Base-by-base conservation (phyloP, 176 grass and related monocot genomes). In the Thalia dealbata region DNA sequence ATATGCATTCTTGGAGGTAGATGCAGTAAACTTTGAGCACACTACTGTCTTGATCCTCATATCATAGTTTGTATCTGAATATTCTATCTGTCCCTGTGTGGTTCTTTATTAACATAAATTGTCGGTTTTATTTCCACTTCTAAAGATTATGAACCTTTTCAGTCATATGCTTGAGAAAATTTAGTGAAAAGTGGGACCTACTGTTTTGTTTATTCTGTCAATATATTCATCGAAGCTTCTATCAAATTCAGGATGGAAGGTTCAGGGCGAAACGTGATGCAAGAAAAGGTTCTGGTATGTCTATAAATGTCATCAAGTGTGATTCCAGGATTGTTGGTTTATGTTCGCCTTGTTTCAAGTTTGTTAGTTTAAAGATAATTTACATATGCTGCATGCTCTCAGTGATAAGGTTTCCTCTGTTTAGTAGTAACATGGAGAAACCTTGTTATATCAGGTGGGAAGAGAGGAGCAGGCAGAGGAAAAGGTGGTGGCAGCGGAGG, bases 261-360 rank as follows among this genome's bases (percentile, higher is more conserved):
- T 97, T 92, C 78, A 92, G 87, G 85, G 61, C 87, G 21, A 97
- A 88, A 76, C 85, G 89, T 60, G 89, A 97, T 71, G 89, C 87
- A 28, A 92, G 95, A 81, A 97, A 92, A 92, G 87, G 95, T 84
- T 82, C 65, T 44, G 66, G 76, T 70, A 70, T 55, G 65, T 70
- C 19, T 70, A 48, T 69, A 27, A 35, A 48, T 14, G 45, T 61
- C 14, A 45, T 18, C 14, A 6, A 14, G 58, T 41, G 38, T 42
- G 32, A 67, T 12, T 67, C 64, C 25, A 67, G 14, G 8, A 10
- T 21, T 6, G 14, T 9, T 35, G 35, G 22, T 5, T 15, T 7
- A 8, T 14, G 32, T 65, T 15, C 18, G 1, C 32, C 32, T 38
- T 18, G 13, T 65, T 65, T 35, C 63, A 66, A 38, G 63, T 11